These are phyloP conservation scores for Apiospora malaysiana DNA, from an alignment of 2,329 filamentous ascomycete genomes.

Conservation along the genomic window DNA sequence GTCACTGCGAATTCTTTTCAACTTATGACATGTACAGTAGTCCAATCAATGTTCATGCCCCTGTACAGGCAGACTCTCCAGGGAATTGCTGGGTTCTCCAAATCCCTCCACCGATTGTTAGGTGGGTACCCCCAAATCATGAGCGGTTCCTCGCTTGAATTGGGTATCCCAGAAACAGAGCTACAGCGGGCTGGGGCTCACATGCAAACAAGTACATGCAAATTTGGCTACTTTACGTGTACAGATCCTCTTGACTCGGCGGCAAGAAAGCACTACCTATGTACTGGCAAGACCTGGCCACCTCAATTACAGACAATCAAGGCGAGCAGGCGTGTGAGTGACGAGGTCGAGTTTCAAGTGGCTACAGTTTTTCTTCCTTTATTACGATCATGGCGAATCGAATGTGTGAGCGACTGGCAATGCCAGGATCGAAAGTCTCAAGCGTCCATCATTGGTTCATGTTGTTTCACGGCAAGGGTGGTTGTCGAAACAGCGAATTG, in stretches of 20 bases:
- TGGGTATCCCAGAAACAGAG: background rate
- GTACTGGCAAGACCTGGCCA: background rate
- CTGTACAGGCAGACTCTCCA: background rate
- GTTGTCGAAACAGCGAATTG: background rate
- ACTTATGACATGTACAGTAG: background rate
- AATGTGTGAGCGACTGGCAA: conserved; percentile 5
- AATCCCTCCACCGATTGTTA: background rate
- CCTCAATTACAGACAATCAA: background rate
- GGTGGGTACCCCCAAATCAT: background rate
- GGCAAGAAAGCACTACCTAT: background rate
- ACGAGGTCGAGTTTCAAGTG: background rate
- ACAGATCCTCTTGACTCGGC: conserved; percentile 1
- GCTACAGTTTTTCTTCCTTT: background rate
- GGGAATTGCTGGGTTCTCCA: background rate
- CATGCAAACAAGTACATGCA: conserved; percentile 2
- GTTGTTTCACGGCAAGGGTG: conserved; percentile 11
- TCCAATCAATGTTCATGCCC: background rate
- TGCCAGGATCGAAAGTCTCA: background rate
- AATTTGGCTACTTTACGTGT: background rate
- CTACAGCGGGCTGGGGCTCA: background rate
- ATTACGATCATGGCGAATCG: background rate
- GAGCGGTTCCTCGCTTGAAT: background rate
- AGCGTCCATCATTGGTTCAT: conserved; percentile 2
- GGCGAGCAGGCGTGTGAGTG: conserved; percentile 5
- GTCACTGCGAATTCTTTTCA: background rate